phyloP scores from a whole-genome alignment of 768 basidiomycete species.

The Naematelia encephala region DNA sequence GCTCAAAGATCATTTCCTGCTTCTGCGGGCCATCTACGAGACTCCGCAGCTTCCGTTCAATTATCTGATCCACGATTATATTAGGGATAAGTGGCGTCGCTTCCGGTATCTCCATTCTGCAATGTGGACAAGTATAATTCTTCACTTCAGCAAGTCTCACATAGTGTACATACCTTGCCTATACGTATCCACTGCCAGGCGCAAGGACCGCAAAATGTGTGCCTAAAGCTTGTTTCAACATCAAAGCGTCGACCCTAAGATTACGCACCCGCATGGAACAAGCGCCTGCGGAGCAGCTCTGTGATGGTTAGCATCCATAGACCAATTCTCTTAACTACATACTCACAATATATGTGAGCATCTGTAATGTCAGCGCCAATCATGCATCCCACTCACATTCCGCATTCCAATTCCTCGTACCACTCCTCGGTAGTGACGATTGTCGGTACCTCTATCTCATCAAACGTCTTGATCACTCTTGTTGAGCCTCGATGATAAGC shows the following conservation, averaged over 20 bases:
- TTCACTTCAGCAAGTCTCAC: constrained; percentile 8
- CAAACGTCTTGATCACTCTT: constrained; percentile 35
- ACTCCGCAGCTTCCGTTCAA: constrained; percentile 32
- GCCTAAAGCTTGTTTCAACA: constrained; percentile 14
- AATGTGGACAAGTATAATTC: constrained; percentile 40
- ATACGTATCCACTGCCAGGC: constrained; percentile 42
- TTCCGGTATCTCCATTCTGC: constrained; percentile 25
- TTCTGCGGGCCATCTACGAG: constrained; percentile 26
- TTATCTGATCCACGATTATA: constrained; percentile 43
- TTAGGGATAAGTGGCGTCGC: constrained; percentile 31
- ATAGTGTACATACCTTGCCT: constrained; percentile 22
- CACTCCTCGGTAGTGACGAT: constrained; percentile 34
- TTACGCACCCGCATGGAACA: constrained; percentile 42
- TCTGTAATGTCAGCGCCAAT: constrained; percentile 10
- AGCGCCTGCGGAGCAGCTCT: constrained; percentile 37
- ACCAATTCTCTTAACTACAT: neutral
- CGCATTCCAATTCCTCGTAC: constrained; percentile 46
- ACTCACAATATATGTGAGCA: constrained; percentile 41
- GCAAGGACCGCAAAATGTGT: constrained; percentile 44
- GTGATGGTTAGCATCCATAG: neutral
- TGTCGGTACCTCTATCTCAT: constrained; percentile 34
- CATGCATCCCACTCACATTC: constrained; percentile 29
- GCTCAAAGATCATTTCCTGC: constrained; percentile 25
- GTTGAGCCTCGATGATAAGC: neutral
- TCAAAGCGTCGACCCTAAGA: neutral